Base-by-base conservation (phyloP, 176 grass and related monocot species). In the Phragmites australis region DNA sequence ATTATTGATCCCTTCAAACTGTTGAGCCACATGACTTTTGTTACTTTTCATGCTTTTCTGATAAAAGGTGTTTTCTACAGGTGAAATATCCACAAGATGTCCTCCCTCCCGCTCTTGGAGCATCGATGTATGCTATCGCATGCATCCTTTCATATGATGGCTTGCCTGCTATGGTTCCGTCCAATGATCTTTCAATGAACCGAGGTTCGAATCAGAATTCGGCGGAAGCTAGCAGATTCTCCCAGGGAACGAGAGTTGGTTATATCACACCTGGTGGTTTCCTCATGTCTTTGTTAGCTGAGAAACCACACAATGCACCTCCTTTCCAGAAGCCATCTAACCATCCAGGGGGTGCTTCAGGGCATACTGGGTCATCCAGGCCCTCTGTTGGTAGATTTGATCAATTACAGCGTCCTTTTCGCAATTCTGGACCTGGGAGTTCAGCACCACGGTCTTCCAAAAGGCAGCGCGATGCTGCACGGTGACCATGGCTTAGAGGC, bases 101-200 rank as follows among this genome's bases (percentile, higher is more conserved):
- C 76, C 84, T 98, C 25, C 92, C 92, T 19, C 86, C 92, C 72
- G 71, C 60, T 44, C 90, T 98, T 75, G 86, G 89, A 40, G 90
- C 96, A 43, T 91, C 96, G 3, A 88, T 93, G 84, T 89, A 92
- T 75, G 81, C 92, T 39, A 93, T 94, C n/a, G 77, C 90, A 19
- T 93, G 86, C 43, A 89, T 91, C 72, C 88, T 98, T 22, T 88
- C 96, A 66, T 94, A 87, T 52, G 92, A 98, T 77, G 86, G 90
- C 50, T 78, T 98, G 77, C 90, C 86, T 75, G 54, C 66, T 68
- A 72, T 87, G 48, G 39, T 88, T 47, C 61, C 78, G 79, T 26
- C 84, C 37, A 80, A 83, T 43, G 82, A 83, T 21, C 22, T 47
- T 5, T 12, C 58, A 19, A 30, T 67, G 11, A 50, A 19, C 9